Base-by-base conservation (phyloP, 805 yeast species). In the Monosporozyma servazzii region DNA sequence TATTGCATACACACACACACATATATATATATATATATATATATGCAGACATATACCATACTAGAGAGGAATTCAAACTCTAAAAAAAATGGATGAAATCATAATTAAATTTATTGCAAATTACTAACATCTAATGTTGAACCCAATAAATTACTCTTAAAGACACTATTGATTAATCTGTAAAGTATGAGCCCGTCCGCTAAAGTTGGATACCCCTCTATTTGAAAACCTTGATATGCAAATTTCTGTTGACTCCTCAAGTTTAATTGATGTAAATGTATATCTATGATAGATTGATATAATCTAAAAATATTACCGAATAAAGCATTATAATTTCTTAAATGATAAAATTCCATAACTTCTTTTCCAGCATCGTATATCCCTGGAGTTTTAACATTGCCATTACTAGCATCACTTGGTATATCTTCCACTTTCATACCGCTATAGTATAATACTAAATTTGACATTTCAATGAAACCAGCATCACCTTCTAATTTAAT, bases 401-500 rank as follows among this genome's bases (percentile, higher is more conserved):
- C n/a, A 31, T 17, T 27, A 21, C 27, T 25, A 25, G 7, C 36
- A 30, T 23, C 21, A n/a, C n/a, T 18, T 15, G n/a, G 8, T 13
- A 27, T 18, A 7, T 33, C 37, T 33, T 44, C 40, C 27, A 42
- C 27, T 44, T 54, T 57, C 36, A 51, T 48, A 44, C 63, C 63
- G 42, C 59, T 54, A 49, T 56, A 57, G 47, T 58, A 59, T 15
- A 58, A 42, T 5, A 57, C 61, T 29, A 58, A 48, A 48, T 57
- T 58, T 4, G 61, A 58, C 29, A 55, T 55, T 31, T 58, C 60
- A n/a, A 55, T 51, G 41, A 57, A 58, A 9, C 62, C 61, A 15
- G 62, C 60, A 48, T 58, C 58, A 18, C 62, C 61, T 47, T 59
- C 62, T 8, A 59, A 48, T 48, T 58, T 57, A 30, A 59, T 33